Conservation (phyloP, 768 basidiomycete genomes). For the Tricholoma sp. region DNA sequence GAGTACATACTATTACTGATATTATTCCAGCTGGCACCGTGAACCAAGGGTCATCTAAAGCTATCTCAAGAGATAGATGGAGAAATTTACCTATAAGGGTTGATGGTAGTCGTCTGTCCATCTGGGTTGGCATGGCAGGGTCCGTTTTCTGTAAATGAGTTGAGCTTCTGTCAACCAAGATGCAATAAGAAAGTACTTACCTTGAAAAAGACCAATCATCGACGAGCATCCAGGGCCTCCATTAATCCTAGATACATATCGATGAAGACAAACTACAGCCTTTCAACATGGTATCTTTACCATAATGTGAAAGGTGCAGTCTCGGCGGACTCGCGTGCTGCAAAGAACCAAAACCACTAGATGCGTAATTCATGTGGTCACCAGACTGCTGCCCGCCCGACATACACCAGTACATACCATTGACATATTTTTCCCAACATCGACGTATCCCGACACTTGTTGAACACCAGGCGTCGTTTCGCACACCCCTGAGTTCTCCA, state of each 20-base stretch:
- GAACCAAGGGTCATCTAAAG: not conserved
- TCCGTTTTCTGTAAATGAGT: conserved; percentile 43
- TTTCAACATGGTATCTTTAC: conserved; percentile 24
- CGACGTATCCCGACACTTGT: conserved; percentile 59
- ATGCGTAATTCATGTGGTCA: not conserved
- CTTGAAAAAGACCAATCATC: conserved; percentile 65
- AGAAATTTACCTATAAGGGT: conserved; percentile 52
- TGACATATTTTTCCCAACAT: conserved; percentile 52
- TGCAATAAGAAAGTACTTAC: conserved; percentile 17
- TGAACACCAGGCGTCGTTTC: conserved; percentile 58
- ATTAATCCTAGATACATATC: conserved; percentile 43
- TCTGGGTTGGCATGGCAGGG: conserved; percentile 58
- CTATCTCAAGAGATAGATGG: not conserved
- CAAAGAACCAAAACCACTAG: conserved; percentile 77
- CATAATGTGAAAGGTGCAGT: conserved; percentile 65
- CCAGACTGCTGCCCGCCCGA: not conserved
- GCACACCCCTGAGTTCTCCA: conserved; percentile 56
- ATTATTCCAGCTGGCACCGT: conserved; percentile 54
- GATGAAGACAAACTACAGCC: not conserved
- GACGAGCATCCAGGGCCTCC: conserved; percentile 61
- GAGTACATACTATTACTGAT: conserved; percentile 51
- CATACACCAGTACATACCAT: conserved; percentile 35
- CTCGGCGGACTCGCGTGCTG: conserved; percentile 51
- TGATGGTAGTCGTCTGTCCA: conserved; percentile 44
- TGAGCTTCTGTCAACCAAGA: not conserved